These are phyloP conservation scores for Miscanthus lutarioriparius DNA, from an alignment of 176 grass and related monocot genomes.

Conservation along the genomic window DNA sequence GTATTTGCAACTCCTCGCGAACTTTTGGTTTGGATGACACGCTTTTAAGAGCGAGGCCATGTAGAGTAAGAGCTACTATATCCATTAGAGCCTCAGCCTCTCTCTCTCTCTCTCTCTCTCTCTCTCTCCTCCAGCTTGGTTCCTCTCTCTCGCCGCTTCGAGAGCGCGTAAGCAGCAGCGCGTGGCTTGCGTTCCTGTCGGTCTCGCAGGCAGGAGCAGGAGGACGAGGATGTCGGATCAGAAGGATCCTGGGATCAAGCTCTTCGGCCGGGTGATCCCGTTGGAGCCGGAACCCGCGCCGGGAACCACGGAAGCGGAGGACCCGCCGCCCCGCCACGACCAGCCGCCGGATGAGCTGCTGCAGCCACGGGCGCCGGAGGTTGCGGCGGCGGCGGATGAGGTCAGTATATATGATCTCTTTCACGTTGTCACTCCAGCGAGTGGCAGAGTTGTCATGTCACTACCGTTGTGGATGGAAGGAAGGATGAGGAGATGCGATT, in stretches of 20 bases:
- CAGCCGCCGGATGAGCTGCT: background rate
- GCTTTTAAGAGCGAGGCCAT: constrained; percentile 13
- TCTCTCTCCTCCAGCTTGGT: constrained; percentile 21
- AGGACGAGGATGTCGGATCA: constrained; percentile 60
- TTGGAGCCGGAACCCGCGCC: constrained; percentile 19
- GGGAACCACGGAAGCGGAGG: constrained; percentile 27
- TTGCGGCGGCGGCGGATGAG: constrained; percentile 22
- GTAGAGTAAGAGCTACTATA: constrained; percentile 19
- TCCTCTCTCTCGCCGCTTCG: constrained; percentile 31
- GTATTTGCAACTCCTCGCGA: background rate
- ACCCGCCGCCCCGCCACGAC: background rate
- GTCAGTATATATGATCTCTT: constrained; percentile 38
- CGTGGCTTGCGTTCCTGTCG: background rate
- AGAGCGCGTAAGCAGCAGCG: background rate
- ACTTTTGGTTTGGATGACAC: background rate
- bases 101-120: constrained; percentile 20
- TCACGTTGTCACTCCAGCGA: background rate
- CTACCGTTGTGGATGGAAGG: background rate
- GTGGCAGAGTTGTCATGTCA: background rate
- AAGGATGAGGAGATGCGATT: background rate
- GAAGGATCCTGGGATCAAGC: constrained; percentile 82
- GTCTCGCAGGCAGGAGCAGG: background rate
- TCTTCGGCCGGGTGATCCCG: constrained; percentile 84
- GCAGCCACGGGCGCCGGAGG: background rate
- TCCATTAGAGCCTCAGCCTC: constrained; percentile 2